phyloP scores from a whole-genome alignment of 2,329 filamentous ascomycete species.

The Westerdykella ornata region DNA sequence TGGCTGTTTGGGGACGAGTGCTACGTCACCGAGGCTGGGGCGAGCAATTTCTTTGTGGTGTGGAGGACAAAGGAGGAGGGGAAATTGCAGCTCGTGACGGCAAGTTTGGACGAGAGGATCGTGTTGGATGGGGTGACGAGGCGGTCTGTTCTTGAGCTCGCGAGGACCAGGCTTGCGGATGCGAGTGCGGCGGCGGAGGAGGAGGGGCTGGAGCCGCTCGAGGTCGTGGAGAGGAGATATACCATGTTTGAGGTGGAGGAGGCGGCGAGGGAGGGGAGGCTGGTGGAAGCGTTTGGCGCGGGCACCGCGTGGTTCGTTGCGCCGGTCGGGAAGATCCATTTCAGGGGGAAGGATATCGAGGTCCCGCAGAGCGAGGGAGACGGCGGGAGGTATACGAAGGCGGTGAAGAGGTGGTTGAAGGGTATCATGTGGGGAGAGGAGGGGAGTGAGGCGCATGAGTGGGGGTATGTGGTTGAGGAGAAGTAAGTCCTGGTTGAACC shows the following conservation, averaged over 20 bases:
- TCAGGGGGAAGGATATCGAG: slow-evolving; percentile 40
- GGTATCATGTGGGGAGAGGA: slow-evolving; percentile 47
- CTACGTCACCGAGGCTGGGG: slow-evolving; percentile 83
- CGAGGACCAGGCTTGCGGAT: slow-evolving; percentile 52
- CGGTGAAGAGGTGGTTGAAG: slow-evolving; percentile 43
- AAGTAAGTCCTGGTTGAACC: slow-evolving; percentile 8
- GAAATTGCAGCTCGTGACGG: slow-evolving; percentile 67
- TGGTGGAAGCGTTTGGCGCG: slow-evolving; percentile 78
- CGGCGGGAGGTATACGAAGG: slow-evolving; percentile 38
- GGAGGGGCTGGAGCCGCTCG: slow-evolving; percentile 41
- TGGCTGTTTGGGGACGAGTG: slow-evolving; percentile 79
- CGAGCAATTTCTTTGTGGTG: slow-evolving; percentile 85
- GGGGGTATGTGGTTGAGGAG: slow-evolving; percentile 43
- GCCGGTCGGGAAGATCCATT: slow-evolving; percentile 42
- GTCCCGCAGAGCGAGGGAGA: slow-evolving; percentile 39
- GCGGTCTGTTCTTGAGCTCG: slow-evolving; percentile 68
- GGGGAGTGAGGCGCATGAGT: slow-evolving; percentile 40
- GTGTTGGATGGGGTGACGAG: slow-evolving; percentile 88
- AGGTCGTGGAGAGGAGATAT: slow-evolving; percentile 76
- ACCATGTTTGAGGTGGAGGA: slow-evolving; percentile 71
- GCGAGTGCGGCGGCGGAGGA: slow-evolving; percentile 14
- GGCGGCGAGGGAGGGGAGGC: slow-evolving; percentile 64
- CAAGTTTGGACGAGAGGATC: slow-evolving; percentile 72
- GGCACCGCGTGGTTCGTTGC: slow-evolving; percentile 64
- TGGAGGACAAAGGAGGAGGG: slow-evolving; percentile 62